These are phyloP conservation scores for Gnetum montanum DNA, from an alignment of 75 land plant genomes.

Conservation along the genomic window DNA sequence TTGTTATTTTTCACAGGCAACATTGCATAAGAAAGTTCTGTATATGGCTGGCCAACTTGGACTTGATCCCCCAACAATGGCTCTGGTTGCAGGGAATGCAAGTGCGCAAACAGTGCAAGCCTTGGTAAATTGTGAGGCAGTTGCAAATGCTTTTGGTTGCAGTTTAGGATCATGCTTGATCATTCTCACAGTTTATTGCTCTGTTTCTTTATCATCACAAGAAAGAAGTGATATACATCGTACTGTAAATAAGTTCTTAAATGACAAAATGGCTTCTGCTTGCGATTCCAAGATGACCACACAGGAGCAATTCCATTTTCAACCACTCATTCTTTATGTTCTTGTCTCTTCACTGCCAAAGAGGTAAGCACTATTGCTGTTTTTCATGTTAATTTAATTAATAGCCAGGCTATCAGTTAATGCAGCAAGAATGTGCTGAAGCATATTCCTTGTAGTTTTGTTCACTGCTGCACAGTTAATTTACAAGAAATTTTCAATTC, in stretches of 20 bases:
- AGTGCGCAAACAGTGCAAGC: conserved; percentile 56
- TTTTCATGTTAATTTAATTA: neutral
- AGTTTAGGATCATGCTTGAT: conserved; percentile 41
- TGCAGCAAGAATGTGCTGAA: neutral
- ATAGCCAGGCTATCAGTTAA: neutral
- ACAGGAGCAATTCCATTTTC: neutral
- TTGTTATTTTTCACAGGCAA: conserved; percentile 46
- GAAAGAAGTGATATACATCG: conserved; percentile 38
- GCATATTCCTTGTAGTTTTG: neutral
- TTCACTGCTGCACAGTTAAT: neutral
- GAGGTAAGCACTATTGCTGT: conserved; percentile 31
- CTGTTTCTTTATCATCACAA: conserved; percentile 13
- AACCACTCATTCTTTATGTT: conserved; percentile 44
- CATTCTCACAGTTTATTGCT: conserved; percentile 59
- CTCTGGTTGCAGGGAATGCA: conserved; percentile 54
- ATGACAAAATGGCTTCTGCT: neutral
- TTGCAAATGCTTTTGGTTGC: conserved; percentile 50
- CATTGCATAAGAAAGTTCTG: conserved; percentile 58
- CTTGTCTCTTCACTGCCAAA: conserved; percentile 82
- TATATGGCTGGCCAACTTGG: conserved; percentile 99
- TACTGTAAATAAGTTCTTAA: conserved; percentile 18
- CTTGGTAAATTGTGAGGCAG: conserved; percentile 80
- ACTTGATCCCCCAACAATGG: conserved; percentile 95
- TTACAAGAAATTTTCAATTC: neutral
- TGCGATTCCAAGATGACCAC: neutral